Conservation (phyloP, 176 grass and related monocot species). For the Avena eriantha region DNA sequence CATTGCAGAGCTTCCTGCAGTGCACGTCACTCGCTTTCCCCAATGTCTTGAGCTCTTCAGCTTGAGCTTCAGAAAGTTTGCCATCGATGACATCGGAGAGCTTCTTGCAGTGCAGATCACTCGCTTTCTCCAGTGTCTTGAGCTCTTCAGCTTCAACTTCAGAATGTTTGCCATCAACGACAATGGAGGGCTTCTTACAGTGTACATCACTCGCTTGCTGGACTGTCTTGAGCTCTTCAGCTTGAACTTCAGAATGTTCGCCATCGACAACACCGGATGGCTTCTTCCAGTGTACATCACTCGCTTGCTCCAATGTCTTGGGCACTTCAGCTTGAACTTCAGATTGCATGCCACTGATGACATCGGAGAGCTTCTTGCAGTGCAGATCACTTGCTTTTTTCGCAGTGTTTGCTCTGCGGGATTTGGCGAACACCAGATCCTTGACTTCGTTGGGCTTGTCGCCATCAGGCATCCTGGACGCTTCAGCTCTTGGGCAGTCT, state of each 20-base stretch:
- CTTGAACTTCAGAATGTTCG: background rate
- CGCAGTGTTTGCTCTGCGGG: constrained; percentile 1
- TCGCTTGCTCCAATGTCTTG: background rate
- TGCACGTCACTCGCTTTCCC: background rate
- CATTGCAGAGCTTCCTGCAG: background rate
- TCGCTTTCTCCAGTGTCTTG: background rate
- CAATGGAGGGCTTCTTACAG: background rate
- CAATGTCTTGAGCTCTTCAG: background rate
- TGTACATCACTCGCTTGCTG: background rate
- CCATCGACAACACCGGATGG: background rate
- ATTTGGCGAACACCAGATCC: constrained; percentile 3
- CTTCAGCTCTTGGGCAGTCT: background rate
- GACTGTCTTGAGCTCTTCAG: background rate
- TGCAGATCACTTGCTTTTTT: background rate
- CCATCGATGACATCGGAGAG: background rate
- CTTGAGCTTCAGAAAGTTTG: background rate
- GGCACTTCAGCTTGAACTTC: constrained; percentile 7
- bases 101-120: background rate
- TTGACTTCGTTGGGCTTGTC: background rate
- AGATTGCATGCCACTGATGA: background rate
- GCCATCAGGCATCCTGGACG: background rate
- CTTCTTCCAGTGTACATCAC: background rate
- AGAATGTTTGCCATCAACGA: background rate
- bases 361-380: constrained; percentile 11
- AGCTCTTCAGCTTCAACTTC: background rate